A percentile compares a stretch with the other conserved stretches of the same genome.
These are phyloP conservation scores for Trichocladium uniseriatum DNA, from an alignment of 495 filamentous ascomycete genomes.

Conservation along the genomic window DNA sequence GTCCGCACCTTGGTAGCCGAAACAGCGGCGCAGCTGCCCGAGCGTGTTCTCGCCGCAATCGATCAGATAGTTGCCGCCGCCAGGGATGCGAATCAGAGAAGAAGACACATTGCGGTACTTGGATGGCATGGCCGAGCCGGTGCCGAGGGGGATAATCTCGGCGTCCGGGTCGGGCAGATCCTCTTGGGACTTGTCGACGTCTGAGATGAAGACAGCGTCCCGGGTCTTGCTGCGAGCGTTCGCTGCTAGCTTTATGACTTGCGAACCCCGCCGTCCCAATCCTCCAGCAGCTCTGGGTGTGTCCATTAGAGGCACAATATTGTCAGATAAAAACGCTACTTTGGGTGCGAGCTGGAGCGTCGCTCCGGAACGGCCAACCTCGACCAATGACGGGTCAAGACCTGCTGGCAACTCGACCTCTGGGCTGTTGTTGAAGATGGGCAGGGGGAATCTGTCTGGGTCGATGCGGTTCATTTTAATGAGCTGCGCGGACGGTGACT, in stretches of 20 bases:
- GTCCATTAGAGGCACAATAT: slow-evolving; percentile 46
- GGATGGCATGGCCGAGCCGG: slow-evolving; percentile 78
- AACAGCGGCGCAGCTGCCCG: slow-evolving; percentile 77
- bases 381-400: slow-evolving; percentile 10
- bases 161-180: slow-evolving; percentile 59
- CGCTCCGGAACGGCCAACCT: slow-evolving; percentile 28
- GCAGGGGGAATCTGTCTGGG: slow-evolving; percentile 55
- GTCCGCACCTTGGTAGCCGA: slow-evolving; percentile 49
- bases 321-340: slow-evolving; percentile 43
- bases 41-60: slow-evolving; percentile 91
- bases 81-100: slow-evolving; percentile 77
- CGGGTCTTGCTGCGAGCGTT: slow-evolving; percentile 36
- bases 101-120: slow-evolving; percentile 93
- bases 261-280: slow-evolving; percentile 22
- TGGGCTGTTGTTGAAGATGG: slow-evolving; percentile 44
- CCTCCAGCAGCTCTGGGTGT: slow-evolving; percentile 33
- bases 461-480: slow-evolving; percentile 64
- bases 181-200: slow-evolving; percentile 35
- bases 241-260: slow-evolving; percentile 44
- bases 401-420: background rate
- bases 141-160: slow-evolving; percentile 81
- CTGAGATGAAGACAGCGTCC: slow-evolving; percentile 30
- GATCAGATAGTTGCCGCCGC: slow-evolving; percentile 70
- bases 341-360: slow-evolving; percentile 57
- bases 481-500: slow-evolving; percentile 50